Conservation (phyloP, 83 land plant species). For the Diphasiastrum complanatum region DNA sequence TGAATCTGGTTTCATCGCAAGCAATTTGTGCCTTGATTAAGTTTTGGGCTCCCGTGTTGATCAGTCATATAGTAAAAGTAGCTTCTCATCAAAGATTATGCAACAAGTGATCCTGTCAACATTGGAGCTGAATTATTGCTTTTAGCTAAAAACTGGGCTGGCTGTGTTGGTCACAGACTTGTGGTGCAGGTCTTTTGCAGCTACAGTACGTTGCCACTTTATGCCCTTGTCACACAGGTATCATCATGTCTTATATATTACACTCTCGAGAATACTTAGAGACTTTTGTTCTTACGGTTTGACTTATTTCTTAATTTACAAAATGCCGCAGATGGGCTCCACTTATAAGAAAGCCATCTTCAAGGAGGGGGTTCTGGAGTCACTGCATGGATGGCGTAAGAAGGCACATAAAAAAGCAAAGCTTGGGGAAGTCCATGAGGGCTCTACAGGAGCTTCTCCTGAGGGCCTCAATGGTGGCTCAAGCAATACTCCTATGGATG, state of each 20-base stretch:
- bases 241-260: too few relatives aligned
- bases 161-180: neutral
- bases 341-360: constrained; percentile 13
- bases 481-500: too few relatives aligned
- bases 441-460: too few relatives aligned
- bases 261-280: too few relatives aligned
- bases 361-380: neutral
- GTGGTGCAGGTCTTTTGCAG: constrained; percentile 1
- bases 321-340: constrained; percentile 17
- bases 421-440: too few relatives aligned
- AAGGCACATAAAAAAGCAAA: too few relatives aligned
- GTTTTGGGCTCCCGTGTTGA: too few relatives aligned
- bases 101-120: neutral
- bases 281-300: too few relatives aligned
- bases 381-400: constrained; percentile 7
- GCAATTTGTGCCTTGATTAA: too few relatives aligned
- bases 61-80: constrained; percentile 3
- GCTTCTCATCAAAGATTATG: neutral
- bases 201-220: constrained; percentile 13
- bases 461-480: too few relatives aligned
- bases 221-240: constrained; percentile 40
- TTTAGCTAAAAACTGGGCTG: neutral
- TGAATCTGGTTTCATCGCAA: too few relatives aligned
- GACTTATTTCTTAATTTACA: too few relatives aligned
- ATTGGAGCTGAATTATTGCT: neutral